Conservation (phyloP, 1,139 yeast genomes). For the Candida tetrigidarum region DNA sequence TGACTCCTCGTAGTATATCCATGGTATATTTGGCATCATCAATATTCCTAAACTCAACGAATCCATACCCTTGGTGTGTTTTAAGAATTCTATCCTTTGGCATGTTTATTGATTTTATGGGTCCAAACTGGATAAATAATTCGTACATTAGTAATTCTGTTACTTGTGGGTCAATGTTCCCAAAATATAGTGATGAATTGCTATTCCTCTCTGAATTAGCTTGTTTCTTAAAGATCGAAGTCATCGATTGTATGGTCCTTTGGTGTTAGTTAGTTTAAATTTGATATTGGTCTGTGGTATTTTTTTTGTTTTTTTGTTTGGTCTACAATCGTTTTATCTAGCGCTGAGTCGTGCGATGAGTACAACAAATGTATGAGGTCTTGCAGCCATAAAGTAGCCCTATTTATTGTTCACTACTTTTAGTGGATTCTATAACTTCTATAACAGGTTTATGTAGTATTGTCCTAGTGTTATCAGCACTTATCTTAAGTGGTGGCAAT, state of each 20-base stretch:
- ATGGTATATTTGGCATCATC: slow-evolving; percentile 76
- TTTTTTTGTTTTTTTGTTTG: not conserved
- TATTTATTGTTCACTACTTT: not conserved
- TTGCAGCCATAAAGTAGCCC: slow-evolving; percentile 6
- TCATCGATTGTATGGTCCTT: slow-evolving; percentile 21
- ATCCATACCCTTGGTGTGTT: slow-evolving; percentile 87
- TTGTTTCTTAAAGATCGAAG: slow-evolving; percentile 35
- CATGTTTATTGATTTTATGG: slow-evolving; percentile 67
- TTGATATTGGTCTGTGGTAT: not conserved
- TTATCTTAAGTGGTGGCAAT: slow-evolving; percentile 12
- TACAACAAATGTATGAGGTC: not conserved
- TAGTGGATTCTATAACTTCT: slow-evolving; percentile 4
- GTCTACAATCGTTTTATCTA: not conserved
- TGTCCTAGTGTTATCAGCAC: slow-evolving; percentile 2
- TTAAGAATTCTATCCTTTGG: slow-evolving; percentile 80
- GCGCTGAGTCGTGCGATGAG: slow-evolving; percentile 2
- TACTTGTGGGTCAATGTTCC: slow-evolving; percentile 78
- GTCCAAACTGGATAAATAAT: slow-evolving; percentile 84
- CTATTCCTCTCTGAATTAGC: slow-evolving; percentile 56
- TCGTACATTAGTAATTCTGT: slow-evolving; percentile 75
- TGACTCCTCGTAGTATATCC: slow-evolving; percentile 61
- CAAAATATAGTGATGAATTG: slow-evolving; percentile 77
- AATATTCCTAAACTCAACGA: slow-evolving; percentile 67
- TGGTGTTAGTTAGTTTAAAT: not conserved
- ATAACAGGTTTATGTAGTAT: not conserved